Evolutionary conservation across 2,329 filamentous ascomycete genomes (phyloP), one percentile per base, ranked within the genome.

Genomic region (Beauveria medogensis): DNA sequence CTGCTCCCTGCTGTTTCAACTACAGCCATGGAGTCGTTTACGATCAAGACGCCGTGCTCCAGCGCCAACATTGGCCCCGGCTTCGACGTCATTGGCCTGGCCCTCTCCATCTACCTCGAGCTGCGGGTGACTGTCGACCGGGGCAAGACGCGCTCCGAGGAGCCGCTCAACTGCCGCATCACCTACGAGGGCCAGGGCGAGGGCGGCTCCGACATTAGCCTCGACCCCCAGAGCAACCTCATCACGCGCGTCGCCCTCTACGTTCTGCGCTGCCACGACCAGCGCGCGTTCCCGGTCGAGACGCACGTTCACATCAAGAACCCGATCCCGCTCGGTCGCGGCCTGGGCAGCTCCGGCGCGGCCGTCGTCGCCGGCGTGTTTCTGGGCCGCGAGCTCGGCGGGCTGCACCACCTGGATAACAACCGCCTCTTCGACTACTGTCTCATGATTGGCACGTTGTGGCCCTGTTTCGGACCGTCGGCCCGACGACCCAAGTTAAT

Each of bases 41-140:
- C 82, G 67, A 90, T 92, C 80, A 85, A 83, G 77, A 91, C 91
- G 64, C 93, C 93, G 66, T 95, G 91, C 78, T 97, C 93, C 63
- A 97, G 92, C 64, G 93, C 93, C 77, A 97, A 97, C 80, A 97
- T 97, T 72, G 93, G 91, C 67, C 93, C 93, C 54, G 93, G 93
- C 62, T 99, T 97, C 81, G 93, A 99, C 80, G 93, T 97, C 69
- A 96, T 97, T 73, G 91, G 94, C 67, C 87, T 99, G 64, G 93
- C 93, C 9, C 82, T 99, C 67, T 96, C 92, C 66, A 87, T 97
- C 74, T 96, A 93, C 78, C 89, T 99, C 65, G 92, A 97, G 78
- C 80, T 97, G 61, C 83, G 87, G 65, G 89, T 97, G 73, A 91
- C 87, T 64, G 81, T 95, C 70, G 84, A 89, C 74, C 79, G 84